phyloP scores from a whole-genome alignment of 2,329 filamentous ascomycete species.

The Triangularia verruculosa region DNA sequence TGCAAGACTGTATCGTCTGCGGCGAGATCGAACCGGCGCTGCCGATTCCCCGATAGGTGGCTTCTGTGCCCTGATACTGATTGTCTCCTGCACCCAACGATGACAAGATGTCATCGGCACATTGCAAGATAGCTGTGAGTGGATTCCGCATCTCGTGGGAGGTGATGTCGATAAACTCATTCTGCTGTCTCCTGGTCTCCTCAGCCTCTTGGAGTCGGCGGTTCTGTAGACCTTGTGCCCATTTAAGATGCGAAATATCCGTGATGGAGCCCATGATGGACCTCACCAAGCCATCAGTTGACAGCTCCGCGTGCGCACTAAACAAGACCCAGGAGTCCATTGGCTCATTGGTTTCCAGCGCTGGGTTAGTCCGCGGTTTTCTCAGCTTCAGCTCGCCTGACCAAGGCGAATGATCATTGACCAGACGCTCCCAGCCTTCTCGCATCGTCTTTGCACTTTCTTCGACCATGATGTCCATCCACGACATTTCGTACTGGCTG shows the following conservation, averaged over 20 bases:
- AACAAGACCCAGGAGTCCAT: slow-evolving; percentile 45
- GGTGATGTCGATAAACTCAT: slow-evolving; percentile 77
- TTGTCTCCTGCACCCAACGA: slow-evolving; percentile 36
- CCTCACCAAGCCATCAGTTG: slow-evolving; percentile 44
- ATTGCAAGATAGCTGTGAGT: slow-evolving; percentile 69
- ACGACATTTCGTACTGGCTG: slow-evolving; percentile 37
- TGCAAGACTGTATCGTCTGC: slow-evolving; percentile 51
- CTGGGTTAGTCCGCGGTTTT: slow-evolving; percentile 31
- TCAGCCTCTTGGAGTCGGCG: slow-evolving; percentile 54
- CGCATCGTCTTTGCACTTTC: slow-evolving; percentile 33
- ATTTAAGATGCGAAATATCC: slow-evolving; percentile 49
- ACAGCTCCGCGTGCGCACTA: slow-evolving; percentile 37
- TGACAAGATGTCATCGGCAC: slow-evolving; percentile 65
- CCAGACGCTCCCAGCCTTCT: slow-evolving; percentile 39
- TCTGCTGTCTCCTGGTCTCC: slow-evolving; percentile 65
- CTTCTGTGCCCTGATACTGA: slow-evolving; percentile 41
- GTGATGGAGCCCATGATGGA: slow-evolving; percentile 49
- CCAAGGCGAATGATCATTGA: slow-evolving; percentile 35
- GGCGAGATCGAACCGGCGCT: slow-evolving; percentile 26
- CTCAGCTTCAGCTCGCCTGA: slow-evolving; percentile 43
- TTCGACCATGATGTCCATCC: slow-evolving; percentile 40
- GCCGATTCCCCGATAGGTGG: slow-evolving; percentile 20
- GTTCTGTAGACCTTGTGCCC: slow-evolving; percentile 48
- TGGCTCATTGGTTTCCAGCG: slow-evolving; percentile 35
- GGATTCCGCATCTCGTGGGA: slow-evolving; percentile 74